Conservation (phyloP, 345 rosid species). For the Hibiscus mutabilis region DNA sequence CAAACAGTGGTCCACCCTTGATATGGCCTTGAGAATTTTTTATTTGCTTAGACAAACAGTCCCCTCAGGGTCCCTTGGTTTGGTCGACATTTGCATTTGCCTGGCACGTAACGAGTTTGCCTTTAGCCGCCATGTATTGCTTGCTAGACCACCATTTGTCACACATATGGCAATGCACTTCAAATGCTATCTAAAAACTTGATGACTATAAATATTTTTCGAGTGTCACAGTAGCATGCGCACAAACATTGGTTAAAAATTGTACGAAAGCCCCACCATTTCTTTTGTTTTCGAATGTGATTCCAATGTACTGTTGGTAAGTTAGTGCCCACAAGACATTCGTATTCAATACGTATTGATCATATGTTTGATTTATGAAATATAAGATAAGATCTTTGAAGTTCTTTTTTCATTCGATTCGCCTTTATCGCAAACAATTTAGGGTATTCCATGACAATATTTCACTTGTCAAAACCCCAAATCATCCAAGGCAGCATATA, state of each 20-base stretch:
- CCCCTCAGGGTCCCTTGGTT: conserved; percentile 30
- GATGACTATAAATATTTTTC: neutral
- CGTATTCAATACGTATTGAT: neutral
- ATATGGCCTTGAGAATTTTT: neutral
- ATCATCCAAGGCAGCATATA: neutral
- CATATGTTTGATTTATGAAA: neutral
- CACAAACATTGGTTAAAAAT: conserved; percentile 28
- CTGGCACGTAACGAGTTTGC: conserved; percentile 21
- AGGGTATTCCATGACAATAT: neutral
- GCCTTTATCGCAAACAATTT: conserved; percentile 6
- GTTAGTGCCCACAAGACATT: neutral
- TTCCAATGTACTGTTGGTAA: neutral
- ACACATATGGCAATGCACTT: conserved; percentile 26
- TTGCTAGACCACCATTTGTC: conserved; percentile 44
- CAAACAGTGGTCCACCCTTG: conserved; percentile 29
- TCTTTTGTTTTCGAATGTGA: neutral
- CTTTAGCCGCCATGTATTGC: conserved; percentile 54
- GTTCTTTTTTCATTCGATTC: neutral
- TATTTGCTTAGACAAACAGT: conserved; percentile 25
- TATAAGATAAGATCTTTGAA: neutral
- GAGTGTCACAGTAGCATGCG: conserved; percentile 92
- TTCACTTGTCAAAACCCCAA: neutral
- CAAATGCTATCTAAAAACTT: neutral
- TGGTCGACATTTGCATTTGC: conserved; percentile 26
- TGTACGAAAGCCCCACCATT: conserved; percentile 32